These are phyloP conservation scores for Colletotrichum ledebouriae DNA, from an alignment of 2,329 filamentous ascomycete genomes.

Conservation along the genomic window DNA sequence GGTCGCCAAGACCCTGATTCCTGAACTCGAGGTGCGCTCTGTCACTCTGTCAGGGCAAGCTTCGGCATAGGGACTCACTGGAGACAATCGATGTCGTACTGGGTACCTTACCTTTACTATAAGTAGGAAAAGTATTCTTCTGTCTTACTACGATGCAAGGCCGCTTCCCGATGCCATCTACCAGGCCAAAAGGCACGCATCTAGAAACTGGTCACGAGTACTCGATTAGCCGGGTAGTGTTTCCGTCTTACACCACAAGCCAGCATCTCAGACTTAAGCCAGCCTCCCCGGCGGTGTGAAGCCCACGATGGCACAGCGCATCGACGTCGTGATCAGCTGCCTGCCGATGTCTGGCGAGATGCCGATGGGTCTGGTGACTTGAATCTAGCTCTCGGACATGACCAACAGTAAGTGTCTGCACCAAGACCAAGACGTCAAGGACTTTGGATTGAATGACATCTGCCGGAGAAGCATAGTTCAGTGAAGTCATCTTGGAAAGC, in stretches of 20 bases:
- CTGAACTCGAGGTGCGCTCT: slow-evolving; percentile 16
- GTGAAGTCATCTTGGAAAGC: neutral
- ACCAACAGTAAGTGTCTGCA: slow-evolving; percentile 6
- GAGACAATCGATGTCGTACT: neutral
- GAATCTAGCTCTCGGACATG: slow-evolving; percentile 14
- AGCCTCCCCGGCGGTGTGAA: slow-evolving; percentile 23
- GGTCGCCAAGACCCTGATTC: slow-evolving; percentile 36
- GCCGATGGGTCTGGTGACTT: slow-evolving; percentile 33
- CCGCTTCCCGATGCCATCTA: neutral
- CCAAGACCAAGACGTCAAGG: neutral
- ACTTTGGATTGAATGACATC: too few relatives aligned
- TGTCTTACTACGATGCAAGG: too few relatives aligned
- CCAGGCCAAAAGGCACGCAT: neutral
- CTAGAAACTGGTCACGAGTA: slow-evolving; percentile 2
- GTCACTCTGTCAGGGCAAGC: slow-evolving; percentile 21
- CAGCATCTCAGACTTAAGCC: neutral
- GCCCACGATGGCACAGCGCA: slow-evolving; percentile 30
- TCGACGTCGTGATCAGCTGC: slow-evolving; percentile 33
- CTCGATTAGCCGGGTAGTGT: neutral
- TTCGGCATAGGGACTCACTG: neutral
- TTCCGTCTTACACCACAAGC: neutral
- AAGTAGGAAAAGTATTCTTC: neutral
- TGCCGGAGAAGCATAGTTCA: neutral
- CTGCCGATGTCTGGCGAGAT: slow-evolving; percentile 26
- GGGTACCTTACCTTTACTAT: too few relatives aligned